Base-by-base conservation (phyloP, 2,329 filamentous ascomycete genomes). In the Colletotrichum liriopes region DNA sequence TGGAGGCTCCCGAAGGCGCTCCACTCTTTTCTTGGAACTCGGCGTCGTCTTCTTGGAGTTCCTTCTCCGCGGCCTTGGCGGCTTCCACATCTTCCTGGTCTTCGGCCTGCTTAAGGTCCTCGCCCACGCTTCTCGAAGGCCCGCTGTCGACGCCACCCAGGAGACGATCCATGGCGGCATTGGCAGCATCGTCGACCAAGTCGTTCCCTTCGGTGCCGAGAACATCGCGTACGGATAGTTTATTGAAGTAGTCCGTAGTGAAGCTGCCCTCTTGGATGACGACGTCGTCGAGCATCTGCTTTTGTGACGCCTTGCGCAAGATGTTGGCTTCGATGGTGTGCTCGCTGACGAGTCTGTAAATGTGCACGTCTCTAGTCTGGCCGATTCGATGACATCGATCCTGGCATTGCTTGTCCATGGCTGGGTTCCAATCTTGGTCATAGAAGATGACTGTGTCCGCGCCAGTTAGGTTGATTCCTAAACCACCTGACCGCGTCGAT, bases 381-480 rank as follows among this genome's bases (percentile, higher is more conserved):
- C 96, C 96, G 76, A 99, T 99, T 75, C 96, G 94, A 84, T 99
- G 96, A 78, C 94, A 97, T 77, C 96, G 91, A 81, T 99, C 97
- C 83, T 99, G 97, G 78, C 96, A 99, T 82, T 99, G 96, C 82
- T 98, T 98, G 85, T 99, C 96, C 96, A 99, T 99, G 63, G 97
- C 96, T 0, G 96, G 96, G 78, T 99, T 99, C 97, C 97, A 99
- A 81, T 99, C 96, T 72, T 98, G 92, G 79, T 99, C 96, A 83
- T 98, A 99, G 82, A 99, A 99, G 76, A 99, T 98, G 77, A 99
- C 96, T 0, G 95, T 98, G 81, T 98, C 96, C 6, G 96, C 96
- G 60, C 96, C 96, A 0, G 96, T 98, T 54, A 99, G 87, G 78
- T 99, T 99, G 85, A 99, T 97, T 69, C 96, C 96, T 0, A 99